phyloP scores from a whole-genome alignment of 768 basidiomycete species.

The Pisolithus marmoratus region DNA sequence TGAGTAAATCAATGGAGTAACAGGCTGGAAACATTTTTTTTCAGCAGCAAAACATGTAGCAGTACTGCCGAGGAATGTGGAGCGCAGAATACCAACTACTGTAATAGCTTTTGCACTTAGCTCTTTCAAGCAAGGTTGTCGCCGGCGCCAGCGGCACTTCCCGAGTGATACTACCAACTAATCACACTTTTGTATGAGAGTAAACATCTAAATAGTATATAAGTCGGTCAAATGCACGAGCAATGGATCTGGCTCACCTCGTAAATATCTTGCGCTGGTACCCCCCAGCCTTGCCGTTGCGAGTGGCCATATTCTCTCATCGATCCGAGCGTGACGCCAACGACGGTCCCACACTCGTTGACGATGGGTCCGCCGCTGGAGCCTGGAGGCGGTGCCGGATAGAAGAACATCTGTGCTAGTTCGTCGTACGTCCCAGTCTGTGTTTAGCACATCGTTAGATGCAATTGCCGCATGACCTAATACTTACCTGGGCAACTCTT shows the following conservation, averaged over 20 bases:
- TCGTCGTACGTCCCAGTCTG: slow-evolving; percentile 68
- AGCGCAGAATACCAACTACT: too few species aligned
- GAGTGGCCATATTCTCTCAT: slow-evolving; percentile 54
- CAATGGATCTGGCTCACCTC: slow-evolving; percentile 36
- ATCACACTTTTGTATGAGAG: not conserved
- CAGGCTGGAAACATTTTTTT: too few species aligned
- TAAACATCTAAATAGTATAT: not conserved
- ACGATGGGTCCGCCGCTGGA: slow-evolving; percentile 70
- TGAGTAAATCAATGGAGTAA: too few species aligned
- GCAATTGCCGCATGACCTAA: not conserved
- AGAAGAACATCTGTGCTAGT: slow-evolving; percentile 51
- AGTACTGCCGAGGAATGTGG: too few species aligned
- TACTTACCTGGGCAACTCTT: slow-evolving; percentile 44
- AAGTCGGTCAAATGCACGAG: not conserved
- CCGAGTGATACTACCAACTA: not conserved
- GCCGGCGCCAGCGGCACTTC: too few species aligned
- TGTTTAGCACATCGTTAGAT: not conserved
- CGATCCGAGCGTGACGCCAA: slow-evolving; percentile 59
- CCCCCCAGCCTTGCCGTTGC: slow-evolving; percentile 47
- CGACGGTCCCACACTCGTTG: slow-evolving; percentile 55
- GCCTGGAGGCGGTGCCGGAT: slow-evolving; percentile 51
- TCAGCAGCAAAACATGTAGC: too few species aligned
- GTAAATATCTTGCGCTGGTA: slow-evolving; percentile 56
- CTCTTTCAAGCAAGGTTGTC: too few species aligned
- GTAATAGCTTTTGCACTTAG: too few species aligned